A percentile compares a stretch with the other conserved stretches of the same genome.
phyloP scores from a whole-genome alignment of 495 filamentous ascomycete species.

The Penicillium ochrochloron region DNA sequence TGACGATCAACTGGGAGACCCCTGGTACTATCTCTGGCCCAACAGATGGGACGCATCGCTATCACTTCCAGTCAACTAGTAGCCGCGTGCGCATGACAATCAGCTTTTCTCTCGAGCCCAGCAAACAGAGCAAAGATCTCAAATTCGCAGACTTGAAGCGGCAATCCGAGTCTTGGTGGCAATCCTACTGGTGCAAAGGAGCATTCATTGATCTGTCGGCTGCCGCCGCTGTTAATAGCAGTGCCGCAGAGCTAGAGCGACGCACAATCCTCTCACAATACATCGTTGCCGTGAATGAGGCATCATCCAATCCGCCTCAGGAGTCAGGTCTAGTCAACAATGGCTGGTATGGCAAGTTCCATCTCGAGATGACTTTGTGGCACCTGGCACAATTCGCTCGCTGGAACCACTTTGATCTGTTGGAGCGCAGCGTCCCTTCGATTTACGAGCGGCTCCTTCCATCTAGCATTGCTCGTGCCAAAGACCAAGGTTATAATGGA shows the following conservation, averaged over 20 bases:
- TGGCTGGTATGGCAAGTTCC: slow-evolving; percentile 2
- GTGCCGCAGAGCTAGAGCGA: background rate
- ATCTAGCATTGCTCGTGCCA: background rate
- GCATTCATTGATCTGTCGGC: background rate
- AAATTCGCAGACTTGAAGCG: background rate
- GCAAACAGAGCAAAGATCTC: background rate
- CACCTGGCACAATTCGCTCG: background rate
- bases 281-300: background rate
- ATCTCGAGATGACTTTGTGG: background rate
- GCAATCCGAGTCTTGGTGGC: background rate
- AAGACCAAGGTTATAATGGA: background rate
- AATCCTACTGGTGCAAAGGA: background rate
- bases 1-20: background rate
- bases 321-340: background rate
- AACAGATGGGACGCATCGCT: slow-evolving; percentile 1
- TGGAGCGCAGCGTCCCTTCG: background rate
- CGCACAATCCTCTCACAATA: background rate
- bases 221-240: background rate
- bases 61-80: background rate
- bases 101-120: background rate
- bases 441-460: background rate
- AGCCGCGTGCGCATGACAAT: background rate
- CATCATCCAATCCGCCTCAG: background rate
- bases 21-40: background rate
- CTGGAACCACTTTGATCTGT: background rate